A percentile compares a stretch with the other conserved stretches of the same genome.
Evolutionary conservation across 1,284 basidiomycete genomes (phyloP).

Genomic region (Albatrellus sp.): DNA sequence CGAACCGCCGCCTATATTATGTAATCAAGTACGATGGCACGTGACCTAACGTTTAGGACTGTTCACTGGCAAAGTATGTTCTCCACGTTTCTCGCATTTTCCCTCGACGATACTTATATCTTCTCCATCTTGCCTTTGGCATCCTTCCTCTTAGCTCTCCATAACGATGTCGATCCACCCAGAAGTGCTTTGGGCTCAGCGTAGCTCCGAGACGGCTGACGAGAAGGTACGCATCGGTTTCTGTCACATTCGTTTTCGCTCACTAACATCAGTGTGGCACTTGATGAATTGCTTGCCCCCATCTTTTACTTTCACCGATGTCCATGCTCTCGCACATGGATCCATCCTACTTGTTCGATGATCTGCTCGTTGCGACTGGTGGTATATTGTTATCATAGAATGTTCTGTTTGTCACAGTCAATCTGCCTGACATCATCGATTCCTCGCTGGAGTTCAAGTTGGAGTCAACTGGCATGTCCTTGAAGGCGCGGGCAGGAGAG

Average conservation of each 20-base stretch:
- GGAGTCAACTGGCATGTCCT: slow-evolving; percentile 48
- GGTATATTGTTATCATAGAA: slow-evolving; percentile 36
- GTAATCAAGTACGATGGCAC: background rate
- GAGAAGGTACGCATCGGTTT: slow-evolving; percentile 45
- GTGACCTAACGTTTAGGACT: too few relatives aligned
- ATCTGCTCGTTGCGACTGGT: too few relatives aligned
- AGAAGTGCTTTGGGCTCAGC: slow-evolving; percentile 86
- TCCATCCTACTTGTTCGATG: too few relatives aligned
- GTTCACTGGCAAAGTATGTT: slow-evolving; percentile 1
- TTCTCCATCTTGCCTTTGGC: background rate
- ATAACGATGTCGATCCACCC: slow-evolving; percentile 49
- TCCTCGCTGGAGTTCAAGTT: slow-evolving; percentile 52
- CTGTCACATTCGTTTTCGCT: too few relatives aligned
- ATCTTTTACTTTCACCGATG: too few relatives aligned
- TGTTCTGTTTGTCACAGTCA: slow-evolving; percentile 73
- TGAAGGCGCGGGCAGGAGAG: slow-evolving; percentile 65
- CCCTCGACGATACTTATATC: background rate
- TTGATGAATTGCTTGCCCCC: background rate
- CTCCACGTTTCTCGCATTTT: slow-evolving; percentile 1
- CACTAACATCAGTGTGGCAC: background rate
- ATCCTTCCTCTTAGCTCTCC: too few relatives aligned
- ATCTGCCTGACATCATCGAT: slow-evolving; percentile 70
- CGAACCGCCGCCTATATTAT: too few relatives aligned
- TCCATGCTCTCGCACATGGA: background rate
- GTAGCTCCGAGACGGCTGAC: slow-evolving; percentile 54